Percentiles rank a stretch among this genome's conserved stretches.
Conservation (phyloP, 495 filamentous ascomycete genomes). For the Trichoderma asperelloides region DNA sequence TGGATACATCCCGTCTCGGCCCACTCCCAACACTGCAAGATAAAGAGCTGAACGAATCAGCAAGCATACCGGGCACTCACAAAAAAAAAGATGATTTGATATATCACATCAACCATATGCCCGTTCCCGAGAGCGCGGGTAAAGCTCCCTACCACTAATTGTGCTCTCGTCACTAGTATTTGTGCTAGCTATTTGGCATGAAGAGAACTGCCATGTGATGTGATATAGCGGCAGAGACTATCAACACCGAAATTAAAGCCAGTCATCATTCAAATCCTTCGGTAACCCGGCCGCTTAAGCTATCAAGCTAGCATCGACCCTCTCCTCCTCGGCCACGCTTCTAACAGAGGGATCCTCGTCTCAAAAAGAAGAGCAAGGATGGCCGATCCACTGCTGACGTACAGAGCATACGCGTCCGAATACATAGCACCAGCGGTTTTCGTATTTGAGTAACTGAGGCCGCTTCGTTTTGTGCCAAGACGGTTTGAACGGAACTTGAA, state of each 20-base stretch:
- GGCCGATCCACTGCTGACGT: background rate
- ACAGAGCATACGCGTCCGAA: slow-evolving; percentile 2
- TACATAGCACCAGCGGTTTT: background rate
- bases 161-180: background rate
- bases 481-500: slow-evolving; percentile 1
- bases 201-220: background rate
- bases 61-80: background rate
- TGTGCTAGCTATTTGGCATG: background rate
- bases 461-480: background rate
- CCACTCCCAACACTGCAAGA: background rate
- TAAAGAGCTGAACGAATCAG: background rate
- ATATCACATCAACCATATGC: background rate
- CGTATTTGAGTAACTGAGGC: background rate
- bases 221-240: background rate
- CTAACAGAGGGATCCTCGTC: background rate
- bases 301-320: slow-evolving; percentile 1
- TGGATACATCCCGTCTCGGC: background rate
- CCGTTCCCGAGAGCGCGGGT: background rate
- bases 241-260: background rate
- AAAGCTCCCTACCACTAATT: background rate
- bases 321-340: background rate
- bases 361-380: background rate
- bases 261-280: background rate
- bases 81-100: background rate
- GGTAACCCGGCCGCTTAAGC: slow-evolving; percentile 4